These are phyloP conservation scores for Akanthomyces dipterigenus DNA, from an alignment of 2,329 filamentous ascomycete genomes.

Conservation along the genomic window DNA sequence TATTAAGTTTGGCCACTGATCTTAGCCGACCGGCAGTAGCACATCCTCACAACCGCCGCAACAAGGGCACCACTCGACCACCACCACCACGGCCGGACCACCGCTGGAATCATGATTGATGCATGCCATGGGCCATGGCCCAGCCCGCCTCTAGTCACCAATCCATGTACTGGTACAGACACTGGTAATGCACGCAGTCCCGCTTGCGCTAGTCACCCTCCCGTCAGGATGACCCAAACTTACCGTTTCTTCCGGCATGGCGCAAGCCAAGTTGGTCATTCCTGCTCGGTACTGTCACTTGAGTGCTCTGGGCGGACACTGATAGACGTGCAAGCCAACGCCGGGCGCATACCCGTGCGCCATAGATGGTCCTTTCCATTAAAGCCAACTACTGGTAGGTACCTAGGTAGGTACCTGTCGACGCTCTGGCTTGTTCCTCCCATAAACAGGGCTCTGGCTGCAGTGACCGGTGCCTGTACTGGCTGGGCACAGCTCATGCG, in stretches of 20 bases:
- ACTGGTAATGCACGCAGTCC: neutral
- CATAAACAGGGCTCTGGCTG: neutral
- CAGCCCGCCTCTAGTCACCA: neutral
- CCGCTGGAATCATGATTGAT: neutral
- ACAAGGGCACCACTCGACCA: neutral
- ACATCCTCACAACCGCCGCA: neutral
- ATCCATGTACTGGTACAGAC: neutral
- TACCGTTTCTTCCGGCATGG: constrained; percentile 8
- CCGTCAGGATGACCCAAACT: neutral
- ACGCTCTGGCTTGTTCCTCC: neutral
- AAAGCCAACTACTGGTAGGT: neutral
- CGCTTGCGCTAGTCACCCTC: neutral
- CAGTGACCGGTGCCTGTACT: neutral
- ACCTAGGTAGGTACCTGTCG: neutral
- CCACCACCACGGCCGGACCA: neutral
- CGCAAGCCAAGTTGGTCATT: neutral
- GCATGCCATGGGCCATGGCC: neutral
- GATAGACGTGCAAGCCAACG: neutral
- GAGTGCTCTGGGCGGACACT: neutral
- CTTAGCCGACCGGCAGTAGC: neutral
- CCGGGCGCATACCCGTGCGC: too few relatives aligned
- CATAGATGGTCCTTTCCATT: too few relatives aligned
- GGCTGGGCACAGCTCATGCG: neutral
- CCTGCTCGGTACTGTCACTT: neutral
- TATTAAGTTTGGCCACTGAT: neutral